Base-by-base conservation (phyloP, 371 early-diverging fungal genomes). In the Rhizopus arrhizus region DNA sequence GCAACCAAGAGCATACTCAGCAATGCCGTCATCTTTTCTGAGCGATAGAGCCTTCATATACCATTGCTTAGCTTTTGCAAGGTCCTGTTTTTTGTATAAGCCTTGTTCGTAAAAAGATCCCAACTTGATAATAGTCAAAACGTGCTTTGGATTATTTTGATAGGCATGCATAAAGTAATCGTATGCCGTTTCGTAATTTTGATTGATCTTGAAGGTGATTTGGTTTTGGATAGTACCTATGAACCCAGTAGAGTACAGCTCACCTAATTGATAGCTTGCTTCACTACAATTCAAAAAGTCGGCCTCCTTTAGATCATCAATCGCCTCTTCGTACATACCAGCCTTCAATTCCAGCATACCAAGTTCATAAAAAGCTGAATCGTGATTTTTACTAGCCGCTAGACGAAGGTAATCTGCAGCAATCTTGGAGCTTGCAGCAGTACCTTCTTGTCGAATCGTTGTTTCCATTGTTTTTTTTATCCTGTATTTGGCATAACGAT, bases 1-100 rank as follows among this genome's bases (percentile, higher is more conserved):
- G 34, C 68, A 67, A 2, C 68, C 68, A 12, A 67, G 55, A 32
- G 68, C 68, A 16, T 62, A 67, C 40, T 67, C 68, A 6, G 63
- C 59, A 11, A 38, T 45, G 28, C 68, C 68, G 15, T 55, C 52
- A 34, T 47, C 49, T 38, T 50, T 47, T 7, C 22, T 28, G 7
- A 48, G 11, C 4, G 41, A 22, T 11, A 48, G 42, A 11, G 68
- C 68, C 11, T 40, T 42, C 6, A 15, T 50, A 31, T 67, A 67
- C 42, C 56, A 59, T 40, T 22, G 34, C 31, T 41, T 31, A 13
- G 68, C 62, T 11, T 46, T 7, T 12, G 7, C 36, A 10, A 62
- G 35, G 22, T 56, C 43, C 32, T 49, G 58, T 0, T 47, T 31
- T 4, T 55, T 61, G 9, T 40, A 28, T 3, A 45, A 38, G 5